Percentiles rank a stretch among this genome's conserved stretches.
Evolutionary conservation across 805 yeast genomes (phyloP).

Genomic region (Nakazawaea siamensis): DNA sequence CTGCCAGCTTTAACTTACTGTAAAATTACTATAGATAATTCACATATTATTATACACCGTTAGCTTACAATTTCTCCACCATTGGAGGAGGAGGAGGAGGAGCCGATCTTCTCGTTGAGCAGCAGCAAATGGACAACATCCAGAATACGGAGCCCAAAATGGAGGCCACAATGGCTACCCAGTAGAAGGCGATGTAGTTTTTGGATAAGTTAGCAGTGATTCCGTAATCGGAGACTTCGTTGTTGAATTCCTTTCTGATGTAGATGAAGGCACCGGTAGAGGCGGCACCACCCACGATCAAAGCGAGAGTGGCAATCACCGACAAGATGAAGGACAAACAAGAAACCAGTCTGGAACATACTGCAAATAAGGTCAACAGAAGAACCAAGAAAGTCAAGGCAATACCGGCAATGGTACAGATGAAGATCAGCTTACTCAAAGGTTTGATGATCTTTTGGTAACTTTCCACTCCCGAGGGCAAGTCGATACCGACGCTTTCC

Average conservation of each 20-base stretch:
- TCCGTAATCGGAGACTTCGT: constrained; percentile 40
- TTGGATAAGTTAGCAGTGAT: constrained; percentile 35
- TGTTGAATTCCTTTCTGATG: constrained; percentile 43
- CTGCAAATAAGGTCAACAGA: constrained; percentile 35
- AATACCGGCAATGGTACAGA: constrained; percentile 43
- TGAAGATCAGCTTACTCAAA: constrained; percentile 51
- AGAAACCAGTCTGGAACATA: constrained; percentile 37
- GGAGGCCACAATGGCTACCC: constrained; percentile 17
- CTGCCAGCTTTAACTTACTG: too few species aligned
- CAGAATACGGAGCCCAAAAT: constrained; percentile 13
- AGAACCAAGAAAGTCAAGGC: constrained; percentile 31
- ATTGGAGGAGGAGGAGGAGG: background rate
- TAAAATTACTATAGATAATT: background rate
- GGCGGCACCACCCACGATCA: constrained; percentile 41
- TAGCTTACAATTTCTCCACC: constrained; percentile 1
- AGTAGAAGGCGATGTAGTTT: constrained; percentile 17
- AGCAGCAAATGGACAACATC: constrained; percentile 12
- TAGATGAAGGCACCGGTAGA: constrained; percentile 55
- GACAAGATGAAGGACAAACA: constrained; percentile 37
- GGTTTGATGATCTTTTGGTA: constrained; percentile 36
- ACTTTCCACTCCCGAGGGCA: constrained; percentile 47
- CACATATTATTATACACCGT: background rate
- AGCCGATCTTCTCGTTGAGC: constrained; percentile 1
- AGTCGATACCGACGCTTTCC: constrained; percentile 22
- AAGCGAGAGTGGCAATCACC: constrained; percentile 27